These are phyloP conservation scores for Penicillium carneum DNA, from an alignment of 2,329 filamentous ascomycete species.

Conservation along the genomic window DNA sequence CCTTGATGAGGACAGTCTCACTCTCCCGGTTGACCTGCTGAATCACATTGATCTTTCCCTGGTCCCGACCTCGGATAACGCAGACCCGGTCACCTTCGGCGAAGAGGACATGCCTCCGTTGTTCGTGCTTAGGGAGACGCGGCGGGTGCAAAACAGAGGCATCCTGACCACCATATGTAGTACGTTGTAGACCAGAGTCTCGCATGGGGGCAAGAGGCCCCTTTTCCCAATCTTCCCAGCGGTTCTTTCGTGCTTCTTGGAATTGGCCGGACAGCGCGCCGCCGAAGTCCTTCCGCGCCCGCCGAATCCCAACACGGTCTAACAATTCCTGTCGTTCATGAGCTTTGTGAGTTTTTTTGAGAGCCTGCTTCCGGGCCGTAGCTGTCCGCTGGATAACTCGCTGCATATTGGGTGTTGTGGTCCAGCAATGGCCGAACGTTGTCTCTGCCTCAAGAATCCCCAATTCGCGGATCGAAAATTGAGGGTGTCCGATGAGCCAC, in stretches of 20 bases:
- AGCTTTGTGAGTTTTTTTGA: conserved; percentile 55
- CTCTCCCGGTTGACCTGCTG: conserved; percentile 60
- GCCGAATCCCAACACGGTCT: conserved; percentile 43
- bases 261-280: conserved; percentile 48
- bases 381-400: conserved; percentile 72
- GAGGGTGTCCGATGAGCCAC: conserved; percentile 32
- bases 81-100: conserved; percentile 79
- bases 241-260: conserved; percentile 61
- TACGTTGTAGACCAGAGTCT: conserved; percentile 67
- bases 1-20: conserved; percentile 68
- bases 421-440: conserved; percentile 43
- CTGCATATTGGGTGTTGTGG: conserved; percentile 64
- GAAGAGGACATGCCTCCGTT: conserved; percentile 65
- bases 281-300: conserved; percentile 42
- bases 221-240: conserved; percentile 78
- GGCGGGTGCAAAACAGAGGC: conserved; percentile 47
- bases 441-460: conserved; percentile 28
- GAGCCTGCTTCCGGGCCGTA: conserved; percentile 70
- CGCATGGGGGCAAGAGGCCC: conserved; percentile 79
- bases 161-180: conserved; percentile 66
- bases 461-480: conserved; percentile 38
- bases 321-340: conserved; percentile 51
- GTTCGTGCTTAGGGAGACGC: conserved; percentile 50
- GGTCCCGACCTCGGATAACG: conserved; percentile 76
- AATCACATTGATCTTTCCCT: conserved; percentile 83